Evolutionary conservation across 208 protist genomes (phyloP).

Genomic region (Acanthamoeba comandoni): DNA sequence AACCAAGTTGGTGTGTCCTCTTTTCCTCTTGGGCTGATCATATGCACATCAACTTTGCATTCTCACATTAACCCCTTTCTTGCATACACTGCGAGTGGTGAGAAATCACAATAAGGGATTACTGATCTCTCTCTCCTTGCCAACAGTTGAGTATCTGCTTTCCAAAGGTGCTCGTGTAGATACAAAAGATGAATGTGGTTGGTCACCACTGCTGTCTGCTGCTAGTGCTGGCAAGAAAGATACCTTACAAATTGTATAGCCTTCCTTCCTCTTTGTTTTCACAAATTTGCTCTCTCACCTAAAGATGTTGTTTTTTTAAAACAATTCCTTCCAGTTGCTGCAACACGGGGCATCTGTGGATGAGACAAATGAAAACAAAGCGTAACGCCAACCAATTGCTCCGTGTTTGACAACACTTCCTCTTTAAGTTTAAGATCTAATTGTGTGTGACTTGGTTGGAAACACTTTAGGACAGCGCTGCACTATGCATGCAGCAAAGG

Average conservation of each 20-base stretch:
- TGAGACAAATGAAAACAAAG: conserved; percentile 22
- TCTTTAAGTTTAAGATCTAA: background rate
- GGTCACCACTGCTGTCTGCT: conserved; percentile 27
- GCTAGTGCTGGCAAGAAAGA: conserved; percentile 23
- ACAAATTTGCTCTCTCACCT: background rate
- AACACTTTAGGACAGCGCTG: conserved; percentile 12
- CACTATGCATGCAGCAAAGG: conserved; percentile 65
- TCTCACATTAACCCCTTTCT: background rate
- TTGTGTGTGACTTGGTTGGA: background rate
- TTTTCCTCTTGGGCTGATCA: background rate
- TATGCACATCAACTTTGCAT: background rate
- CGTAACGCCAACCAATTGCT: too few species aligned
- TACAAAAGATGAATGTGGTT: conserved; percentile 40
- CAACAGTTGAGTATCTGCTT: conserved; percentile 41
- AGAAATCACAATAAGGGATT: too few species aligned
- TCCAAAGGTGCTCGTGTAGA: conserved; percentile 25
- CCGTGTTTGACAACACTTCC: background rate
- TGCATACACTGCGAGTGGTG: background rate
- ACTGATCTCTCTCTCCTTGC: too few species aligned
- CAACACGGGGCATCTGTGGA: conserved; percentile 23
- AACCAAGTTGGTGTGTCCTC: background rate
- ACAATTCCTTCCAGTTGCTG: background rate
- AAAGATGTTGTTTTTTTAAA: background rate
- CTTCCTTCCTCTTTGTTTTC: background rate
- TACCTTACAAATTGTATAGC: background rate